A percentile compares a stretch with the other conserved stretches of the same genome.
phyloP scores from a whole-genome alignment of 2,329 filamentous ascomycete genomes.

The Talaromyces sp. region DNA sequence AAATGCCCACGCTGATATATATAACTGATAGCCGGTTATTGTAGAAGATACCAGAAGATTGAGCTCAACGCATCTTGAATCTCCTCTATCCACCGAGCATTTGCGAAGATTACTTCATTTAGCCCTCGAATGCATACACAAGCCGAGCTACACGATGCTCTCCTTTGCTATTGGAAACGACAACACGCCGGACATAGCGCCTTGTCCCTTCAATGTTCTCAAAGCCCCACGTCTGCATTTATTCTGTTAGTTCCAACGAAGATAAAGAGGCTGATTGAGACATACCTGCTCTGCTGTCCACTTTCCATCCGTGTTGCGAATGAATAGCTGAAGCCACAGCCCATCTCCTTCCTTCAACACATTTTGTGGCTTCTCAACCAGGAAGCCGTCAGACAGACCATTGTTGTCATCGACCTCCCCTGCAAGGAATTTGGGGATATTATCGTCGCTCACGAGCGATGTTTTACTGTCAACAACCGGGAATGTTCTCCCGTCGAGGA shows the following conservation, averaged over 20 bases:
- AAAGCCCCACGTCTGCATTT: not conserved
- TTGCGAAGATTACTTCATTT: not conserved
- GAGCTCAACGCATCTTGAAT: not conserved
- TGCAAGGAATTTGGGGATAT: not conserved
- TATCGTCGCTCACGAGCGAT: not conserved
- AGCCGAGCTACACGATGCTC: not conserved
- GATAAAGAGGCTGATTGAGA: not conserved
- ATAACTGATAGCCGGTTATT: not conserved
- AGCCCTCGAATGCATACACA: not conserved
- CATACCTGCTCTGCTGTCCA: not conserved
- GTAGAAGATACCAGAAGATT: not conserved
- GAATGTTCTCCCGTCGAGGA: not conserved
- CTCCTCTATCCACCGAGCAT: not conserved
- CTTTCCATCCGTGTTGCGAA: not conserved
- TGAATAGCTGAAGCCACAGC: not conserved
- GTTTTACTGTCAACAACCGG: not conserved
- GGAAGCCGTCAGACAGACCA: not conserved
- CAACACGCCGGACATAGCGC: not conserved
- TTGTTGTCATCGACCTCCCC: not conserved
- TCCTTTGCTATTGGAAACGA: not conserved
- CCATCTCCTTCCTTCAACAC: not conserved
- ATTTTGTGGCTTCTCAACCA: not conserved
- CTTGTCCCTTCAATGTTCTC: not conserved
- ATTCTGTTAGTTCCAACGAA: not conserved
- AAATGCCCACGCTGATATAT: not conserved